Evolutionary conservation across 2,329 filamentous ascomycete genomes (phyloP), one percentile per base, ranked within the genome.

Genomic region (Tolypocladium amazonense): DNA sequence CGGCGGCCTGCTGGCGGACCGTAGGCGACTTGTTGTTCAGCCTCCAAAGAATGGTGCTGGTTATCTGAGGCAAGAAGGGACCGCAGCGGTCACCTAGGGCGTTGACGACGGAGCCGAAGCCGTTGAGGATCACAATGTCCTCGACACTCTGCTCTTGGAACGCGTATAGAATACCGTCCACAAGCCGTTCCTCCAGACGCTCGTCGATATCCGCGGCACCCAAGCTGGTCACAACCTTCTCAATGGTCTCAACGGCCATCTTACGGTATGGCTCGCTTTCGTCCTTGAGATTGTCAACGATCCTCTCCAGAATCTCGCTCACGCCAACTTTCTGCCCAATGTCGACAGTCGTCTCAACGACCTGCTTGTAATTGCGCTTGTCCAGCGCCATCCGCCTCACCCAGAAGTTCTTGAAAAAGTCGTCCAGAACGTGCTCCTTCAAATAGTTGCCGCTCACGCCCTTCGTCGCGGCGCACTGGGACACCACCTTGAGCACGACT

Each of bases 381-480:
- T 99, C 94, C 60, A 99, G 78, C 9, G 94, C 94, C 91, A 99
- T 97, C 60, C 94, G 84, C 63, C 94, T 83, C 47, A 97, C 92
- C 94, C 94, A 99, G 77, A 99, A 99, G 70, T 89, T 92, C 79
- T 97, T 97, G 80, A 99, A 99, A 72, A 99, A 99, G 62, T 97
- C 94, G 65, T 90, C 87, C 45, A 99, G 80, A 9, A 99, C 92
- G 63, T 96, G 89, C 70, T 97, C 92, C 74, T 97, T 97, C 47
- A 99, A 82, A 70, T 97, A 99, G 45, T 87, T 89, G 41, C 92
- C 89, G 39, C 94, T 97, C 35, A 99, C 94, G 76, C 94, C 94
- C 70, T 96, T 89, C 2, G 93, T 97, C 66, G 88, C 88, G 9
- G 94, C 90, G 70, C 94, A 97, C 71, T 99, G 94, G 23, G 92